These are phyloP conservation scores for Penicillium roqueforti DNA, from an alignment of 495 filamentous ascomycete genomes.

Conservation along the genomic window DNA sequence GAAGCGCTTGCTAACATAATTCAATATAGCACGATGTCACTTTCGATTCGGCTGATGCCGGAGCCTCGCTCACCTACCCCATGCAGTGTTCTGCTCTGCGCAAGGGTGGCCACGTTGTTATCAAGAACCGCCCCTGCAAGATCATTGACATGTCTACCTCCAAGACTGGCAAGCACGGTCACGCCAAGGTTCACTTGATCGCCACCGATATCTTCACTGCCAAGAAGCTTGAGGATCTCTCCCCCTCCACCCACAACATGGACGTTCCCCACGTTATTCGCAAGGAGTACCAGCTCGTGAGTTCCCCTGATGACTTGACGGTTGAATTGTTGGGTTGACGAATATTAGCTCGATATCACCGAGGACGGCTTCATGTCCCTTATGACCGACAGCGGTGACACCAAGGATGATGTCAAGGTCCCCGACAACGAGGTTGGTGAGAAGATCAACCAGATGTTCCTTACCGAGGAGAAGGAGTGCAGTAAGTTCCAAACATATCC, in stretches of 20 bases:
- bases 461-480: constrained; percentile 69
- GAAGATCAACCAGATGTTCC: constrained; percentile 72
- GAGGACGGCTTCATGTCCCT: constrained; percentile 91
- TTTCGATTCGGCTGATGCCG: constrained; percentile 90
- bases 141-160: constrained; percentile 99
- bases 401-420: constrained; percentile 92
- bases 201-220: constrained; percentile 98
- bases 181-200: constrained; percentile 98
- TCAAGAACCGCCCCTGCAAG: constrained; percentile 98
- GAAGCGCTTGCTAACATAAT: constrained; percentile 7
- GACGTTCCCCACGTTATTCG: constrained; percentile 90
- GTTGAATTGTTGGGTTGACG: neutral
- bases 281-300: constrained; percentile 88
- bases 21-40: constrained; percentile 72
- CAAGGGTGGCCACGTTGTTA: constrained; percentile 97
- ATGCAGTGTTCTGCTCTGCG: constrained; percentile 99
- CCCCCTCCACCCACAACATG: constrained; percentile 99
- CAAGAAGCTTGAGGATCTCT: constrained; percentile 99
- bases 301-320: constrained; percentile 28
- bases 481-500: constrained; percentile 56
- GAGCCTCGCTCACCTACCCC: constrained; percentile 88
- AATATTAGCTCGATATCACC: constrained; percentile 68
- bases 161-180: constrained; percentile 99
- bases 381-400: constrained; percentile 72
- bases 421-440: constrained; percentile 85